These are phyloP conservation scores for Anethum foeniculum DNA, from an alignment of 140 eudicot genomes.

Conservation along the genomic window DNA sequence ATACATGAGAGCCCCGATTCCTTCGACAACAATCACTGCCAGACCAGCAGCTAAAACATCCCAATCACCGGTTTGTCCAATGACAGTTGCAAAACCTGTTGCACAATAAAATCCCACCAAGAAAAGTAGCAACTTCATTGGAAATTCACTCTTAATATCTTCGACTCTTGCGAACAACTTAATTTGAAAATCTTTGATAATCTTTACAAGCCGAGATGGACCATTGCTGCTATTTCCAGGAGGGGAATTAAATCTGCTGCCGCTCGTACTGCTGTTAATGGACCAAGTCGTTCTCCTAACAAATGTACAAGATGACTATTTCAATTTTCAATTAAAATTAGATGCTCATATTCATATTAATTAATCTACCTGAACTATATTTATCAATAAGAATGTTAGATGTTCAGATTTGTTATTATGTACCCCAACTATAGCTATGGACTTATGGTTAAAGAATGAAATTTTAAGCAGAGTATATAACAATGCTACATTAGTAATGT, in stretches of 20 bases:
- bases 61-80: conserved; percentile 22
- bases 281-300: conserved; percentile 10
- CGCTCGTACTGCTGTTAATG: conserved; percentile 6
- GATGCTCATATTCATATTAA: neutral
- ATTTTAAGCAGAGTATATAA: neutral
- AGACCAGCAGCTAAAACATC: conserved; percentile 18
- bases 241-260: conserved; percentile 4
- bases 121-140: conserved; percentile 13
- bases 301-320: neutral
- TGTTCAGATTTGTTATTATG: neutral
- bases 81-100: conserved; percentile 19
- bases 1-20: conserved; percentile 22
- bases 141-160: conserved; percentile 13
- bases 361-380: neutral
- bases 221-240: conserved; percentile 14
- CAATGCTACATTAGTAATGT: neutral
- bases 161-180: conserved; percentile 5
- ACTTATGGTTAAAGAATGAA: neutral
- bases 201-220: conserved; percentile 14
- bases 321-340: neutral
- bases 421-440: neutral
- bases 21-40: conserved; percentile 19
- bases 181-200: conserved; percentile 12
- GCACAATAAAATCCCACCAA: conserved; percentile 20
- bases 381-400: neutral